Evolutionary conservation across 2,329 filamentous ascomycete species (phyloP), one percentile per base, ranked within the genome.

Genomic region (Metarhizium brunneum): DNA sequence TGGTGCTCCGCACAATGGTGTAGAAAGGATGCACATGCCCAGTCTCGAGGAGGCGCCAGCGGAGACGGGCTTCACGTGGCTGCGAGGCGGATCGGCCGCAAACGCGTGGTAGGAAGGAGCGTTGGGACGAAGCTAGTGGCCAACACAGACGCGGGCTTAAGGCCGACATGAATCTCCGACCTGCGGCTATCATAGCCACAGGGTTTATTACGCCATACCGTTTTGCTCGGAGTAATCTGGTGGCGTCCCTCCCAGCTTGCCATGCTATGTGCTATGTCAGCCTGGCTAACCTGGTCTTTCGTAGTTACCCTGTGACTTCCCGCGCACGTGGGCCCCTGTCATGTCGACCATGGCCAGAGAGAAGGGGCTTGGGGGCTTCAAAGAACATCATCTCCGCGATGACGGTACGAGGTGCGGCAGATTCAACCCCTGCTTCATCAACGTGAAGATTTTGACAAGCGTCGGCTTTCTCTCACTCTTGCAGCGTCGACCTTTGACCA

Each of bases 41-140:
- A 40, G 38, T 40, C 14, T 5, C 38, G 25, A 25, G 25, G 25
- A 29, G 25, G 49, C 16, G 55, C 30, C 43, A 42, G 53, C 32
- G 56, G 56, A 47, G 56, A 52, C 56, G 36, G 49, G 42, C 35
- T 57, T 54, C 53, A 57, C 56, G 56, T 57, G 56, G 55, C 55
- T 35, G 32, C 6, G 35, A 20, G 38, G 40, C 52, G 2, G 54
- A 55, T 51, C 48, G 38, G n/a, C 47, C 40, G 47, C 47, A 35
- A 11, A 45, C 52, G 47, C 42, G 18, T 20, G 18, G 42, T 20
- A 6, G 42, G 42, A 45, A 45, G 18, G 42, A 45, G 42, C 42
- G 25, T 29, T n/a, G 45, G 45, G 10, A 48, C 3, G 45, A 48
- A 48, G 20, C 45, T 13, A 40, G 35, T 8, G 8, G 7, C n/a